Conservation (phyloP, 768 basidiomycete genomes). For the Leccinum sublutescens region DNA sequence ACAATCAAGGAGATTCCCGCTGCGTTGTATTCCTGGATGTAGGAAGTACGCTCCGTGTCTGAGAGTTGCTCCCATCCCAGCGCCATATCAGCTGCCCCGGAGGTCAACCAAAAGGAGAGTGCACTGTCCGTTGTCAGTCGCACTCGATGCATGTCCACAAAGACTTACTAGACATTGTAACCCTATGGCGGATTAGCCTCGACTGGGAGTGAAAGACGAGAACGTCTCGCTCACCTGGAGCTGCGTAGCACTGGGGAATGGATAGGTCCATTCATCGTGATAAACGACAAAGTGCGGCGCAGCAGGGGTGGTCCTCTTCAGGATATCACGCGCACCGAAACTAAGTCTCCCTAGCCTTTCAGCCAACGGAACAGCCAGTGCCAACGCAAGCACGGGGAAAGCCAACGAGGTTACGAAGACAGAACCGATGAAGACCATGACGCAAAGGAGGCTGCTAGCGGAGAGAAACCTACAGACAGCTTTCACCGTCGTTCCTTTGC, state of each 20-base stretch:
- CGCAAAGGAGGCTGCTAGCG: no score
- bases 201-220: not conserved
- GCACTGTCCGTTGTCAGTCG: conserved; percentile 20
- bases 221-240: conserved; percentile 36
- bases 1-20: conserved; percentile 59
- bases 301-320: conserved; percentile 28
- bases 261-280: conserved; percentile 40
- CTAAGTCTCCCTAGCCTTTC: conserved; percentile 18
- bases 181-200: conserved; percentile 20
- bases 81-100: conserved; percentile 45
- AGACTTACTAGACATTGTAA: conserved; percentile 35
- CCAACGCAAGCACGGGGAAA: no score
- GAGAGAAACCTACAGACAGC: no score
- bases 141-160: not conserved
- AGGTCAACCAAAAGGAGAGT: conserved; percentile 41
- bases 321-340: conserved; percentile 15
- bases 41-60: conserved; percentile 36
- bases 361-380: conserved; percentile 5
- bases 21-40: conserved; percentile 47
- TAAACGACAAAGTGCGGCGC: conserved; percentile 49
- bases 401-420: no score
- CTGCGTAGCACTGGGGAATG: conserved; percentile 41
- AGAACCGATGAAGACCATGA: no score
- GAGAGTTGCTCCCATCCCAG: conserved; percentile 41
- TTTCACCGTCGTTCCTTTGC: no score